Percentiles rank a stretch among this genome's conserved stretches.
Evolutionary conservation across 2,329 filamentous ascomycete species (phyloP).

Genomic region (Fusarium newnesense): DNA sequence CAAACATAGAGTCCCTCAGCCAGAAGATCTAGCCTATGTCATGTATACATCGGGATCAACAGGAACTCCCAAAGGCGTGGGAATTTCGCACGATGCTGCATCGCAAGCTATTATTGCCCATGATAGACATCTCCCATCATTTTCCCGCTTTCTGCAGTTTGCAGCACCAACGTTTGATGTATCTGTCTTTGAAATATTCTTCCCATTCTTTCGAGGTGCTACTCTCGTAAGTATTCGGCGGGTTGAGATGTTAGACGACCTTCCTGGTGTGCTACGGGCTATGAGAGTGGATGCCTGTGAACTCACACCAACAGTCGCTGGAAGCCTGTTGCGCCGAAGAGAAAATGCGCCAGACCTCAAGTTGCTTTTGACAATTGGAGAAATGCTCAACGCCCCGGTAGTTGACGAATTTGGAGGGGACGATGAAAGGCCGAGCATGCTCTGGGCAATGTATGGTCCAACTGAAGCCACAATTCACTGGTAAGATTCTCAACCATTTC

Average conservation of each 20-base stretch:
- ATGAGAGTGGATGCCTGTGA: constrained; percentile 85
- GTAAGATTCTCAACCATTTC: constrained; percentile 48
- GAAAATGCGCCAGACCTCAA: constrained; percentile 73
- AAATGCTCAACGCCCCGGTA: constrained; percentile 86
- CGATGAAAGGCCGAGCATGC: constrained; percentile 64
- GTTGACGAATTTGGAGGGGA: constrained; percentile 81
- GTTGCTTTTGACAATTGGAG: constrained; percentile 86
- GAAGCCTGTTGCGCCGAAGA: constrained; percentile 77
- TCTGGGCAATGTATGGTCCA: constrained; percentile 95
- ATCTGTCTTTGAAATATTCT: constrained; percentile 95
- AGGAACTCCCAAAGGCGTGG: constrained; percentile 88
- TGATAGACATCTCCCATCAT: constrained; percentile 78
- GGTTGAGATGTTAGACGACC: constrained; percentile 76
- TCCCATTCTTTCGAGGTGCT: constrained; percentile 77
- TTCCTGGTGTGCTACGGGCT: constrained; percentile 72
- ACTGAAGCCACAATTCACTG: constrained; percentile 93
- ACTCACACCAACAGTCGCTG: constrained; percentile 87
- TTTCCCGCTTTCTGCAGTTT: constrained; percentile 87
- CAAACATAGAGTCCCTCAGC: constrained; percentile 32
- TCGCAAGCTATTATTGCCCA: constrained; percentile 87
- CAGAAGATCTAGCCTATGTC: constrained; percentile 77
- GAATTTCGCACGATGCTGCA: constrained; percentile 80
- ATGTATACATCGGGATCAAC: constrained; percentile 96
- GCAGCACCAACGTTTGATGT: constrained; percentile 94
- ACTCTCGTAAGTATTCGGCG: constrained; percentile 80